These are phyloP conservation scores for Monosporozyma servazzii DNA, from an alignment of 805 yeast genomes.

Conservation along the genomic window DNA sequence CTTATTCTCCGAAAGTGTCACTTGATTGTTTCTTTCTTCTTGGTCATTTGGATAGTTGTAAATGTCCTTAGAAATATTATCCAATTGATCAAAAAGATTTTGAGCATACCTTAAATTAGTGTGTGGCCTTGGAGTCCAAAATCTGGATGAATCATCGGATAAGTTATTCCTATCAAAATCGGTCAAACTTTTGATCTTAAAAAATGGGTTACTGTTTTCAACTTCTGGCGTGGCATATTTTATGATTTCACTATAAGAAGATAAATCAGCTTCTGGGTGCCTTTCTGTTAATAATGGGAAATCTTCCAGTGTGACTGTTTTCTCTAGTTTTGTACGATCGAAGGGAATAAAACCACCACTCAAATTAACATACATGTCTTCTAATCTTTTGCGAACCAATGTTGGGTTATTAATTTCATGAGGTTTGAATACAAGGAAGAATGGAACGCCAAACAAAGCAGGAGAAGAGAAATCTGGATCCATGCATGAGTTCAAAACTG, in stretches of 20 bases:
- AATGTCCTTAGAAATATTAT: slow-evolving; percentile 17
- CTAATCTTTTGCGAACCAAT: slow-evolving; percentile 47
- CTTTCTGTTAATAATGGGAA: slow-evolving; percentile 29
- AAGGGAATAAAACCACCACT: slow-evolving; percentile 34
- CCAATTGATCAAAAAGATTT: slow-evolving; percentile 11
- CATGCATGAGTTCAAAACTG: slow-evolving; percentile 44
- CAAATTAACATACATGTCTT: slow-evolving; percentile 38
- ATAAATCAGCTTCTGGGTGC: slow-evolving; percentile 17
- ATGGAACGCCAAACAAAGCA: slow-evolving; percentile 65
- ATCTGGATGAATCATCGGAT: neutral
- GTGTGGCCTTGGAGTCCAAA: slow-evolving; percentile 23
- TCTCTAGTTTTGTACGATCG: slow-evolving; percentile 12
- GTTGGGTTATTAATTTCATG: slow-evolving; percentile 51
- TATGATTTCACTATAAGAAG: slow-evolving; percentile 14
- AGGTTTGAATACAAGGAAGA: slow-evolving; percentile 49
- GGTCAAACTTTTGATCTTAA: slow-evolving; percentile 16
- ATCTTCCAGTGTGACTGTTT: slow-evolving; percentile 20
- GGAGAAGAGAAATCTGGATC: slow-evolving; percentile 34
- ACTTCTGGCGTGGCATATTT: slow-evolving; percentile 10
- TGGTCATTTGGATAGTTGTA: slow-evolving; percentile 14
- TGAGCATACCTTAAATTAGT: slow-evolving; percentile 9
- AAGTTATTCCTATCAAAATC: neutral
- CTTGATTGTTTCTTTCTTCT: neutral
- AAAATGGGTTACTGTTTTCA: slow-evolving; percentile 9
- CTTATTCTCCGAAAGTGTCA: neutral